A percentile compares a stretch with the other conserved stretches of the same genome.
Conservation (phyloP, 306 rosid species). For the Castanospermum australe region DNA sequence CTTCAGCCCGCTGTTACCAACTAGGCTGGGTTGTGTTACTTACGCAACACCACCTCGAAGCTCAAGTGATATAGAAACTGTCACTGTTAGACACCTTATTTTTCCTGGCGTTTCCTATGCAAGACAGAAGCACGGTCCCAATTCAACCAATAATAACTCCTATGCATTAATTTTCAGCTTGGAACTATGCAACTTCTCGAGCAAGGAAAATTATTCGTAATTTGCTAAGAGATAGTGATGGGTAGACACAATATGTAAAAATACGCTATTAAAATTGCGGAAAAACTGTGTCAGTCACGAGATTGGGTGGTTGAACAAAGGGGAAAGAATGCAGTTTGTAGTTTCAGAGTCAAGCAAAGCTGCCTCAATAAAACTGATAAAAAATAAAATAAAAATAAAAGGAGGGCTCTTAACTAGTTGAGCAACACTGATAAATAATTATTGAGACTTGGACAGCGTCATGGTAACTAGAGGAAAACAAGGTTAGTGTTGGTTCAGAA, state of each 20-base stretch:
- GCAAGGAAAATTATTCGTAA: background rate
- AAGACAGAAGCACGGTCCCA: background rate
- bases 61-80: background rate
- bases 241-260: background rate
- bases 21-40: background rate
- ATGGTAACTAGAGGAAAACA: background rate
- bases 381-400: background rate
- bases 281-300: background rate
- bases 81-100: background rate
- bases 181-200: slow-evolving; percentile 20
- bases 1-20: background rate
- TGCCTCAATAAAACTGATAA: background rate
- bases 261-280: background rate
- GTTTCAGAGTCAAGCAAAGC: background rate
- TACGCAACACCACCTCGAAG: background rate
- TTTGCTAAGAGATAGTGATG: slow-evolving; percentile 10
- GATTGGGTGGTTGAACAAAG: background rate
- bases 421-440: background rate
- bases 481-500: background rate
- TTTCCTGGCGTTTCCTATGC: background rate
- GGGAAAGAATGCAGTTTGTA: background rate
- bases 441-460: background rate
- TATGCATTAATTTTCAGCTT: background rate
- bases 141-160: background rate
- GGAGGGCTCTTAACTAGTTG: background rate